phyloP scores from a whole-genome alignment of 805 yeast genomes.

The Metschnikowia drakensbergensis region DNA sequence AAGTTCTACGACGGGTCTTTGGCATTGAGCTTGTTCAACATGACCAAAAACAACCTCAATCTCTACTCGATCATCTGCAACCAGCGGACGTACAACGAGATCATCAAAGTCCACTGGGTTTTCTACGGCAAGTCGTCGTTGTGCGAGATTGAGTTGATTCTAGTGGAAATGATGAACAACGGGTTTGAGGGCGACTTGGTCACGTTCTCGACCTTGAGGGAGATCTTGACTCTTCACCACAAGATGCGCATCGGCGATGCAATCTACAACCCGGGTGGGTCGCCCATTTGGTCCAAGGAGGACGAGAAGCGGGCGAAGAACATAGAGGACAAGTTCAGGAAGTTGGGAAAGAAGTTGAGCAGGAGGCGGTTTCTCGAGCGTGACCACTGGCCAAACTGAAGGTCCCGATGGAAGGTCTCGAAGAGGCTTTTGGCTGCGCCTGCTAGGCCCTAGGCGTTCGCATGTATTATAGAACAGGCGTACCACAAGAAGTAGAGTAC shows the following conservation, averaged over 20 bases:
- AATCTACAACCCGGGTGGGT: slow-evolving; percentile 18
- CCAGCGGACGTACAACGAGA: slow-evolving; percentile 40
- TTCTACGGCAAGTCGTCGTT: slow-evolving; percentile 35
- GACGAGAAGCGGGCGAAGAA: slow-evolving; percentile 31
- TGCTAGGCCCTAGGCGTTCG: too few relatives aligned
- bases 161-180: slow-evolving; percentile 38
- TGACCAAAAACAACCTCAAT: slow-evolving; percentile 29
- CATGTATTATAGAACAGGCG: too few relatives aligned
- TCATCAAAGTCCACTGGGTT: slow-evolving; percentile 35
- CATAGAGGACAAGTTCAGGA: slow-evolving; percentile 20
- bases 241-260: slow-evolving; percentile 30
- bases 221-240: slow-evolving; percentile 33
- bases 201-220: slow-evolving; percentile 35
- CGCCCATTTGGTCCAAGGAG: slow-evolving; percentile 37
- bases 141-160: slow-evolving; percentile 31
- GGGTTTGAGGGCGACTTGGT: slow-evolving; percentile 37
- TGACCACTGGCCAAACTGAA: background rate
- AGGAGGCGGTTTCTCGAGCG: slow-evolving; percentile 3
- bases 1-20: slow-evolving; percentile 34
- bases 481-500: too few relatives aligned
- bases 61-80: slow-evolving; percentile 35
- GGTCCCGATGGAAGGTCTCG: too few relatives aligned
- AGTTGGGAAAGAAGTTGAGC: slow-evolving; percentile 9
- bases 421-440: too few relatives aligned
- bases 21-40: slow-evolving; percentile 34